These are phyloP conservation scores for Saccharomycopsis fodiens DNA, from an alignment of 805 yeast species.

Conservation along the genomic window DNA sequence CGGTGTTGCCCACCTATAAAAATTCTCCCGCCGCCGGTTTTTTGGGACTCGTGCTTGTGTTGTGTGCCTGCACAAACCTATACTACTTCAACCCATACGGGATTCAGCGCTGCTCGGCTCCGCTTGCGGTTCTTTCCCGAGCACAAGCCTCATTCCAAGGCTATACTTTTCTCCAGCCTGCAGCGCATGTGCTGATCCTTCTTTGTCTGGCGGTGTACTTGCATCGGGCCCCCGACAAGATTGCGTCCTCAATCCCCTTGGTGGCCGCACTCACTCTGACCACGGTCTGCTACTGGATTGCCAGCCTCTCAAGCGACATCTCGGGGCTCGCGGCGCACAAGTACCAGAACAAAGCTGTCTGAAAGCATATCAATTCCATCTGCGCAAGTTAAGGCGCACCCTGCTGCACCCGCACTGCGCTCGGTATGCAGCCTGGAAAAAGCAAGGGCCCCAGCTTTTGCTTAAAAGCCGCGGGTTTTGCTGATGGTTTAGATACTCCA, in stretches of 20 bases:
- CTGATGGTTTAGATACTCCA: too few species aligned
- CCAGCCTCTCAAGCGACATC: background rate
- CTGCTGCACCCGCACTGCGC: background rate
- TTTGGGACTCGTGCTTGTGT: conserved; percentile 1
- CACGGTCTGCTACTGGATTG: background rate
- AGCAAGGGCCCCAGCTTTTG: too few species aligned
- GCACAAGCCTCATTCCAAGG: background rate
- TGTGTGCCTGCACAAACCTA: conserved; percentile 5
- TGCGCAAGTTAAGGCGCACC: background rate
- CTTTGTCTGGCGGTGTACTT: background rate
- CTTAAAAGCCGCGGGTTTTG: background rate
- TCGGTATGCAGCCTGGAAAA: too few species aligned
- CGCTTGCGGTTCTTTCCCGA: background rate
- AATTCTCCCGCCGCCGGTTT: conserved; percentile 5
- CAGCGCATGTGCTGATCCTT: background rate
- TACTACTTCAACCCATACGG: conserved; percentile 13
- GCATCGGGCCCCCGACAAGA: background rate
- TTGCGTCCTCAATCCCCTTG: background rate
- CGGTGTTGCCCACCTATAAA: conserved; percentile 10
- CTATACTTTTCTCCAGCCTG: background rate
- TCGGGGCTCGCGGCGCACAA: background rate
- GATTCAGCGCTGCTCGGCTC: background rate
- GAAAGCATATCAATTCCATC: background rate
- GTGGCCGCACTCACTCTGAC: background rate
- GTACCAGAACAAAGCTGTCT: background rate